Evolutionary conservation across 2,329 filamentous ascomycete species (phyloP).

Genomic region (Colletotrichum shisoi): DNA sequence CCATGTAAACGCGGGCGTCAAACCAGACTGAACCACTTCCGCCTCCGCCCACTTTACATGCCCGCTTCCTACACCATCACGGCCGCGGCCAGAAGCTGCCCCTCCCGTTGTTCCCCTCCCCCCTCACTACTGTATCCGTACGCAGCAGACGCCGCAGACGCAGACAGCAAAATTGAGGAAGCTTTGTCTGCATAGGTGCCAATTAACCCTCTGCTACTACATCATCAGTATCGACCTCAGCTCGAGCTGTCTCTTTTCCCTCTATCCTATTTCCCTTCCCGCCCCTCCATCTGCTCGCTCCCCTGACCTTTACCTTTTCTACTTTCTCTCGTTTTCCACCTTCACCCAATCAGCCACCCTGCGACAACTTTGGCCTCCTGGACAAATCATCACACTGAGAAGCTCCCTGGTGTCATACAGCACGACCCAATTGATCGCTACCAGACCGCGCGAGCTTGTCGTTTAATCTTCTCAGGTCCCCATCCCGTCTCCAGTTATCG

Average conservation of each 20-base stretch:
- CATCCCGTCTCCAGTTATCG: slow-evolving; percentile 35
- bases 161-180: slow-evolving; percentile 13
- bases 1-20: slow-evolving; percentile 34
- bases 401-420: slow-evolving; percentile 28
- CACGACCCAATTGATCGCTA: slow-evolving; percentile 26
- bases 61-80: slow-evolving; percentile 21
- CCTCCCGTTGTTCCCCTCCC: slow-evolving; percentile 8
- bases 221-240: slow-evolving; percentile 34
- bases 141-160: slow-evolving; percentile 9
- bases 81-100: slow-evolving; percentile 31
- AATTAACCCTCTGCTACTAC: slow-evolving; percentile 23
- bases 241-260: slow-evolving; percentile 15
- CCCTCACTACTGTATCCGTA: slow-evolving; percentile 11
- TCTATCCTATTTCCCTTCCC: slow-evolving; percentile 12
- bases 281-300: not conserved
- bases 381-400: not conserved
- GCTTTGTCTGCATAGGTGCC: not conserved
- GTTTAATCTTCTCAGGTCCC: slow-evolving; percentile 35
- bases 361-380: slow-evolving; percentile 9
- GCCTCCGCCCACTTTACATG: slow-evolving; percentile 24
- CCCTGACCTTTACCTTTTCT: not conserved
- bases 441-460: slow-evolving; percentile 21
- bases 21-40: slow-evolving; percentile 31
- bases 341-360: not conserved
- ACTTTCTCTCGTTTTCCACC: not conserved